Base-by-base conservation (phyloP, 768 basidiomycete species). In the Hemileccinum impolitum region DNA sequence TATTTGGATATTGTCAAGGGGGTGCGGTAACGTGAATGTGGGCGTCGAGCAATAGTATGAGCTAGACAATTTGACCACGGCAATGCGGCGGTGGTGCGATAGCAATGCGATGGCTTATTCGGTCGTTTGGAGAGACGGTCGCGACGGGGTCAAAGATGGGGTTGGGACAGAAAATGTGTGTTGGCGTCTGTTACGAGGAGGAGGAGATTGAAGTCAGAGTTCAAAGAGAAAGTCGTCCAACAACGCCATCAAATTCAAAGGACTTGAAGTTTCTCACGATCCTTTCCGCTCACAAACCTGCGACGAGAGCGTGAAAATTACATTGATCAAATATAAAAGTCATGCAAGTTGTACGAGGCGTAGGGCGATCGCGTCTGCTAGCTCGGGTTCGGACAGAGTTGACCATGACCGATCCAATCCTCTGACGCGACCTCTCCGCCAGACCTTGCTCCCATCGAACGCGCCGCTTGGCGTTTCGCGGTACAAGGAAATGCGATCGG, bases 401-500 rank as follows among this genome's bases (percentile, higher is more conserved):
- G n/a, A n/a, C n/a, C n/a, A n/a, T n/a, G n/a, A n/a, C n/a, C n/a
- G n/a, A 19, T 61, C 61, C 11, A 70, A 71, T 47, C 64, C 66
- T 39, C 46, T 74, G 3, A 72, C 70, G 23, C 53, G 48, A 12
- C 60, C 66, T 0, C 10, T 39, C 47, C 51, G 3, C 55, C 57
- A 15, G 39, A 40, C 30, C 52, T 61, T 11, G 32, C 54, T 12
- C 51, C 62, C 5, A 42, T 59, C 19, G 62, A 70, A 39, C 53
- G 61, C 28, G 73, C 74, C 5, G 44, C 46, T 2, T 56, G 64
- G 46, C 64, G 74, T 12, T 76, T 75, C 44, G 45, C 65, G 7
- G 52, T 76, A 23, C 52, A 44, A 46, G 74, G 75, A 3, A 76
- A 74, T 38, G 72, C 70, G 2, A 70, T 76, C 31, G 67, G 73